These are phyloP conservation scores for Boletus rubroflammeus DNA, from an alignment of 768 basidiomycete genomes.

Conservation along the genomic window DNA sequence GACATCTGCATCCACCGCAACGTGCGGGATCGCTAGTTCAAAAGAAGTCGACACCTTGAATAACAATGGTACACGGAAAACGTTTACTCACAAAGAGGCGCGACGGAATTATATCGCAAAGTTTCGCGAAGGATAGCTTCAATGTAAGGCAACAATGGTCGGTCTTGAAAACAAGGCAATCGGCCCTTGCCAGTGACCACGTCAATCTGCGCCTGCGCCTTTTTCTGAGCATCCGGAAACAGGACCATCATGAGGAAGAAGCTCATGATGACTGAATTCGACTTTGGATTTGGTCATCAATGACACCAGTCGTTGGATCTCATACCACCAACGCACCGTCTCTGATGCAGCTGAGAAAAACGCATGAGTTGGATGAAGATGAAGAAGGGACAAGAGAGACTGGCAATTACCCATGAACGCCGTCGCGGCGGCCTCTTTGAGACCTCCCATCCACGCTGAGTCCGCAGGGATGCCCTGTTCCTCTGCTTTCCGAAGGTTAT, in stretches of 20 bases:
- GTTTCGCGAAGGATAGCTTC: constrained; percentile 15
- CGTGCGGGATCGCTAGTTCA: constrained; percentile 26
- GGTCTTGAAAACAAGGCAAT: constrained; percentile 9
- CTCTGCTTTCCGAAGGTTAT: constrained; percentile 6
- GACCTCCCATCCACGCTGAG: neutral
- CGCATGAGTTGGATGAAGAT: neutral
- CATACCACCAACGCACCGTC: constrained; percentile 8
- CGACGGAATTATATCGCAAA: constrained; percentile 1
- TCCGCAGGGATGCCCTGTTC: neutral
- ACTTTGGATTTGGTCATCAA: constrained; percentile 3
- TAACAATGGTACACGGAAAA: neutral
- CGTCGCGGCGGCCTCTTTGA: constrained; percentile 13
- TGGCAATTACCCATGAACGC: constrained; percentile 7
- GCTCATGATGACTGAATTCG: constrained; percentile 19
- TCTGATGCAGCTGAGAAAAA: constrained; percentile 9
- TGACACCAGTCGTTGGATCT: neutral
- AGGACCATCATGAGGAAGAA: constrained; percentile 11
- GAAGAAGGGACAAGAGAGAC: neutral
- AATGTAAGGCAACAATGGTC: constrained; percentile 10
- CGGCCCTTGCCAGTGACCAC: neutral
- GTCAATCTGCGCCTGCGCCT: constrained; percentile 14
- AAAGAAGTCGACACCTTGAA: neutral
- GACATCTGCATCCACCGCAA: constrained; percentile 35
- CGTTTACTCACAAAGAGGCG: constrained; percentile 9
- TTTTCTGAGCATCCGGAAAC: constrained; percentile 8